Evolutionary conservation across 2,329 filamentous ascomycete species (phyloP), one percentile per base, ranked within the genome.

Genomic region (Acrocalymma vagum): DNA sequence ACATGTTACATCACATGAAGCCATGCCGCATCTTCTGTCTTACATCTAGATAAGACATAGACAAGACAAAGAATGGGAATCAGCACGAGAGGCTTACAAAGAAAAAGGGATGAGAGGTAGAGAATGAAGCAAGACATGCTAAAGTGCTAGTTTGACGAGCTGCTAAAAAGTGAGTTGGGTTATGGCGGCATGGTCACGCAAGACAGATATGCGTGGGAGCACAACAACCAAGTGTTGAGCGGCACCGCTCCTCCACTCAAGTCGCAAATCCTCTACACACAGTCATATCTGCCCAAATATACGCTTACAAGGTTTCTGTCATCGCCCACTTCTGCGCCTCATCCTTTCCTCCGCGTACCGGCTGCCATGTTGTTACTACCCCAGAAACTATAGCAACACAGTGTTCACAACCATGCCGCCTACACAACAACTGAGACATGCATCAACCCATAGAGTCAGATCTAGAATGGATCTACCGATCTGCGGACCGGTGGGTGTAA

Each of bases 1-100:
- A 64, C 56, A 62, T 54, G 48, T 56, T 57, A 60, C 55, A 55
- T 58, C 33, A 48, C 36, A 49, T 34, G 18, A 37, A 23, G 37
- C 42, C 52, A 34, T 49, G 48, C 39, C 42, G 45, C 34, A 24
- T 45, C 32, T 15, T 15, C 38, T 48, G 51, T 48, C 45, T 53
- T 37, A 49, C 23, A n/a, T 29, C 35, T 30, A 41, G 30, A 48
- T 37, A 35, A 42, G 35, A 38, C 32, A 42, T 17, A 36, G 25
- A 23, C 26, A 22, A 44, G 24, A 42, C 36, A 42, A 33, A 31
- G 28, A 6, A 30, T 32, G 28, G 34, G 34, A 17, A 18, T 40
- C 27, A 22, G 26, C 25, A 26, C 38, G 29, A 30, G 25, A 18
- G 18, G 33, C n/a, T 15, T 29, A 10, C 24, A 22, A 25, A 24